Percentiles rank a stretch among this genome's conserved stretches.
Evolutionary conservation across 2,329 filamentous ascomycete genomes (phyloP).

Genomic region (Aspergillus sojae): DNA sequence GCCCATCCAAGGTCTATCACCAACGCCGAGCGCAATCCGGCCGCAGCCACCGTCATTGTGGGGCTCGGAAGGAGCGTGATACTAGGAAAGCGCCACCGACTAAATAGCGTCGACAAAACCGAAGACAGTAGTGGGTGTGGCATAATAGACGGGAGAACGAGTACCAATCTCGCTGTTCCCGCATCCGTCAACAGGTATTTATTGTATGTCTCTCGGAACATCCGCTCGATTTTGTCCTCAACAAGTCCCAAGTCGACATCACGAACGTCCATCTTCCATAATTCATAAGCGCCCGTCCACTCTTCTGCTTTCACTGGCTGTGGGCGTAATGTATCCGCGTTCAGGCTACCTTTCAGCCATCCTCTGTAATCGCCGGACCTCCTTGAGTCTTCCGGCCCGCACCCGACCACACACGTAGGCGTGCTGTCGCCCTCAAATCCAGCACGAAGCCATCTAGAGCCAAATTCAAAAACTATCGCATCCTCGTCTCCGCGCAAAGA

Average conservation of each 20-base stretch:
- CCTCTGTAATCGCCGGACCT: conserved; percentile 79
- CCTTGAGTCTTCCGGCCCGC: conserved; percentile 74
- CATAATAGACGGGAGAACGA: conserved; percentile 76
- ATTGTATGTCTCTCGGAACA: conserved; percentile 77
- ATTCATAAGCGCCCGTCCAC: conserved; percentile 59
- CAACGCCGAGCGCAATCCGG: conserved; percentile 81
- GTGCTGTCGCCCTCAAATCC: conserved; percentile 84
- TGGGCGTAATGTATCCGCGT: conserved; percentile 45
- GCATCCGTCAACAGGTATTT: conserved; percentile 66
- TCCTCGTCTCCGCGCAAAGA: conserved; percentile 77
- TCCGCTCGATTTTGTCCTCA: conserved; percentile 82
- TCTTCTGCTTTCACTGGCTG: conserved; percentile 34
- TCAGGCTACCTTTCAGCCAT: conserved; percentile 62
- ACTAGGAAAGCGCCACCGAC: conserved; percentile 74
- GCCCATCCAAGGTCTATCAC: conserved; percentile 91
- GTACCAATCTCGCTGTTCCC: conserved; percentile 71
- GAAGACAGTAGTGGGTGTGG: conserved; percentile 78
- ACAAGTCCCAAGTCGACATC: conserved; percentile 76
- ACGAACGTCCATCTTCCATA: conserved; percentile 78
- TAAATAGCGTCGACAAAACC: conserved; percentile 76
- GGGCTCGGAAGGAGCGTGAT: conserved; percentile 80
- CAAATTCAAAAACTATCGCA: conserved; percentile 78
- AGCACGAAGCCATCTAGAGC: conserved; percentile 73
- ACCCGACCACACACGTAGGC: conserved; percentile 71
- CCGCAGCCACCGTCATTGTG: conserved; percentile 72